Percentiles rank a stretch among this genome's conserved stretches.
These are phyloP conservation scores for Penicillium parvum DNA, from an alignment of 495 filamentous ascomycete genomes.

Conservation along the genomic window DNA sequence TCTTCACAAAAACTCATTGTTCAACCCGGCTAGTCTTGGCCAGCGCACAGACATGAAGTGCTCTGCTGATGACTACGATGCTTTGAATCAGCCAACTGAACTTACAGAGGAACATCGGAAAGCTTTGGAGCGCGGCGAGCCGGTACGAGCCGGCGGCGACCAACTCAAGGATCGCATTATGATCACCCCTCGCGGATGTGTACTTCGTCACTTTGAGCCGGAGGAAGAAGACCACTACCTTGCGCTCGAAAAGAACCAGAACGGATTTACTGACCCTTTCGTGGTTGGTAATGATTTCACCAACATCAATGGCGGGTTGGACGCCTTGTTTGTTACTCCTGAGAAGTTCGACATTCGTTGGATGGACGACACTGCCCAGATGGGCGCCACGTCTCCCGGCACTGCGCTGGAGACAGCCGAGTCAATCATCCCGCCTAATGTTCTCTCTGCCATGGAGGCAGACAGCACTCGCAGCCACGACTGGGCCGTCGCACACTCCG, in stretches of 20 bases:
- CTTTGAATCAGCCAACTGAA: conserved; percentile 33
- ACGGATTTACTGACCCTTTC: conserved; percentile 26
- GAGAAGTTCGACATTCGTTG: conserved; percentile 44
- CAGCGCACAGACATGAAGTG: conserved; percentile 50
- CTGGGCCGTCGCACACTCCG: conserved; percentile 43
- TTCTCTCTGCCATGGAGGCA: conserved; percentile 42
- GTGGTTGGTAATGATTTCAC: conserved; percentile 35
- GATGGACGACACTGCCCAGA: conserved; percentile 31
- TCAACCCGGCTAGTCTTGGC: conserved; percentile 50
- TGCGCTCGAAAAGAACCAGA: conserved; percentile 61
- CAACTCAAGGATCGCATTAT: conserved; percentile 48
- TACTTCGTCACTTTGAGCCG: conserved; percentile 66
- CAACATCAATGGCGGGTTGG: conserved; percentile 41
- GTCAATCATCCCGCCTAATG: conserved; percentile 32
- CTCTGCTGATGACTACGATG: conserved; percentile 41
- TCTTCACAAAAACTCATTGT: conserved; percentile 48
- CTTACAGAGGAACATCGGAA: conserved; percentile 41
- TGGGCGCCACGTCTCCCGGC: conserved; percentile 25
- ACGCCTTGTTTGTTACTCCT: conserved; percentile 40
- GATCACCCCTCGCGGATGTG: conserved; percentile 74
- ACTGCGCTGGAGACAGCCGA: conserved; percentile 22
- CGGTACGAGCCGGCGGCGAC: conserved; percentile 32
- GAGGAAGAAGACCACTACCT: conserved; percentile 78
- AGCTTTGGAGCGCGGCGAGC: conserved; percentile 37
- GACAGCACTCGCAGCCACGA: conserved; percentile 42